Base-by-base conservation (phyloP, 257 asterid genomes). In the Euphrasia confusa region DNA sequence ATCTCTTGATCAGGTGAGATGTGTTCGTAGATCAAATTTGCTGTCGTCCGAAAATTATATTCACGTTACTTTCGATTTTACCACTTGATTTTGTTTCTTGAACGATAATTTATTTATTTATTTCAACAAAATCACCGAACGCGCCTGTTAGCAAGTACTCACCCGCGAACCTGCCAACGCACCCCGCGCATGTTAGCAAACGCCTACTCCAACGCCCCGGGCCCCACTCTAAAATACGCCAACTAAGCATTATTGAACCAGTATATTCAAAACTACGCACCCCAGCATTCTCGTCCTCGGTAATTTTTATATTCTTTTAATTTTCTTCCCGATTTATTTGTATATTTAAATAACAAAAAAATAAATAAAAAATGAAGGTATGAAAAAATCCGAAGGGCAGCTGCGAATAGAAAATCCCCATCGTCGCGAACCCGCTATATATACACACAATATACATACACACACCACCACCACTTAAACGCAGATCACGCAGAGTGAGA, bases 191-290 rank as follows among this genome's bases (percentile, higher is more conserved):
- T 28, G 54, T 68, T 78, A 74, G 80, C 71, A 58, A 28, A 45
- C 50, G 65, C 76, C 62, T 26, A 60, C 70, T 47, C 62, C 71
- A 10, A 58, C 67, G 69, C 58, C 35, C 11, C n/a, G 50, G 79
- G 73, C 69, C 65, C 71, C 65, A 68, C 70, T 27, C 81, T 73
- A 79, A 70, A 50, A 61, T 71, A 60, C 79, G 79, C 82, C 74
- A 10, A 24, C 15, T 12, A 42, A 7, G 61, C 37, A 32, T 48
- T 35, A 45, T 33, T 37, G 42, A 62, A 21, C 65, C 53, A 60
- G 70, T 71, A 47, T 60, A 75, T 73, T 71, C 68, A 52, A 37
- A 44, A 48, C 21, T 13, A 44, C 66, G 37, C 11, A 9, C 60
- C 54, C 54, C 14, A 15, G 4, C 48, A 21, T 21, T 45, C 56